A percentile compares a stretch with the other conserved stretches of the same genome.
phyloP scores from a whole-genome alignment of 2,329 filamentous ascomycete genomes.

The Aspergillus chevalieri region DNA sequence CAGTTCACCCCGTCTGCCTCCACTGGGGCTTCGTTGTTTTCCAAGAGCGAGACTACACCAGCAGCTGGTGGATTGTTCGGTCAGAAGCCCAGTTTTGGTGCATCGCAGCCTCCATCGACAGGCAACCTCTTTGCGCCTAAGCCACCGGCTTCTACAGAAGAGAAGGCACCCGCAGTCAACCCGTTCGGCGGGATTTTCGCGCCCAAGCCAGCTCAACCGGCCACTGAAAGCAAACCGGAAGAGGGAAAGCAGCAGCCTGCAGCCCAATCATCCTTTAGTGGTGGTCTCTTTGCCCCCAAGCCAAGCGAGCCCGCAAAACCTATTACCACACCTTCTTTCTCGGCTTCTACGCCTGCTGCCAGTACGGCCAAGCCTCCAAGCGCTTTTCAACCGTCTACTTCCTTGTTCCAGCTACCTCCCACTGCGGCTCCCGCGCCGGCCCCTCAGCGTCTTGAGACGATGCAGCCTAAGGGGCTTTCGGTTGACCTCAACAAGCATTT shows the following conservation, averaged over 20 bases:
- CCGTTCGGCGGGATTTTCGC: constrained; percentile 17
- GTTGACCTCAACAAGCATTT: constrained; percentile 11
- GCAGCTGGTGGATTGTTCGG: constrained; percentile 9
- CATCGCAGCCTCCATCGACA: constrained; percentile 12
- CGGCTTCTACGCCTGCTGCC: constrained; percentile 4
- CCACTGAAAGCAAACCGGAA: constrained; percentile 9
- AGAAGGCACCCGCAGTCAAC: constrained; percentile 11
- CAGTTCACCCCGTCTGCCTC: constrained; percentile 9
- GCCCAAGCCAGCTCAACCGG: constrained; percentile 5
- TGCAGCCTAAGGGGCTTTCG: constrained; percentile 14
- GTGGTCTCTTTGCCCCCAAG: constrained; percentile 12
- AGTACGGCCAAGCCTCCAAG: constrained; percentile 3
- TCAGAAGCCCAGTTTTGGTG: not conserved
- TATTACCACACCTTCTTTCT: constrained; percentile 9
- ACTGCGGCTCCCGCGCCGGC: not conserved
- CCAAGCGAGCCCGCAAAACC: constrained; percentile 8
- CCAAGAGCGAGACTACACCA: constrained; percentile 8
- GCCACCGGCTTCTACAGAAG: constrained; percentile 7
- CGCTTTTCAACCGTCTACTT: constrained; percentile 7
- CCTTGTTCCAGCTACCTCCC: constrained; percentile 3
- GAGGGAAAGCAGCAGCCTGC: constrained; percentile 11
- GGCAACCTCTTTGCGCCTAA: constrained; percentile 20
- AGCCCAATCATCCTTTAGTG: constrained; percentile 7
- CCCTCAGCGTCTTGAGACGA: constrained; percentile 5
- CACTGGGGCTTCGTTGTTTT: constrained; percentile 13